Evolutionary conservation across 1,139 yeast species (phyloP), one percentile per base, ranked within the genome.

Genomic region (Taphrina wiesneri): DNA sequence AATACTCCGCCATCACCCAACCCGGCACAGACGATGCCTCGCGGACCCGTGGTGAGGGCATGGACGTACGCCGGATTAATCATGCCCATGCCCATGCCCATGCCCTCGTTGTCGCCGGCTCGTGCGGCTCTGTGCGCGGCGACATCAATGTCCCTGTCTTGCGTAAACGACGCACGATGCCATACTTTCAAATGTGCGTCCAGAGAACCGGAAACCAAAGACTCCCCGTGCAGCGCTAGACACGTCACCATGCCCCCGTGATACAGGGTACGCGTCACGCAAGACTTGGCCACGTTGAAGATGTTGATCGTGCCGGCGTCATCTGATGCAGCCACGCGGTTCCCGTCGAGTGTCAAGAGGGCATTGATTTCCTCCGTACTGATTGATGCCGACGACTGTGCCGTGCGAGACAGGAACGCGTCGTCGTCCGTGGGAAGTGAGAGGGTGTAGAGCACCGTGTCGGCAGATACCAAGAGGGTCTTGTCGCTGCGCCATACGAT

Each of bases 31-130:
- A 54, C 2, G 13, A 25, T 54, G 15, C 25, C 34, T 15, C 49
- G 19, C 4, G 11, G 23, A 21, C 34, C 46, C n/a, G 30, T n/a
- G 45, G 45, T 21, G 47, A 54, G 47, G 15, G 49, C 23, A n/a
- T 54, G 36, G 47, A 54, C 59, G 59, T 54, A 54, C 21, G 59
- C 49, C 5, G 59, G 59, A 25, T 54, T 54, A n/a, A 54, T 17
- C 45, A 54, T 17, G n/a, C 54, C 54, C 17, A 43, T 7, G n/a
- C n/a, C n/a, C 15, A 11, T 15, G 39, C 15, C 39, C 39, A 34
- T 34, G 39, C 39, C 39, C 15, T 9, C 39, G 9, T n/a, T 43
- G 17, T 43, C 47, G 47, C n/a, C 39, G 39, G 9, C 39, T 32
- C 39, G 39, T 7, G 11, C 47, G 49, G 49, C 49, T 2, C 36